Conservation (phyloP, 352 stramenopile genomes). For the Labyrinthula sp. region DNA sequence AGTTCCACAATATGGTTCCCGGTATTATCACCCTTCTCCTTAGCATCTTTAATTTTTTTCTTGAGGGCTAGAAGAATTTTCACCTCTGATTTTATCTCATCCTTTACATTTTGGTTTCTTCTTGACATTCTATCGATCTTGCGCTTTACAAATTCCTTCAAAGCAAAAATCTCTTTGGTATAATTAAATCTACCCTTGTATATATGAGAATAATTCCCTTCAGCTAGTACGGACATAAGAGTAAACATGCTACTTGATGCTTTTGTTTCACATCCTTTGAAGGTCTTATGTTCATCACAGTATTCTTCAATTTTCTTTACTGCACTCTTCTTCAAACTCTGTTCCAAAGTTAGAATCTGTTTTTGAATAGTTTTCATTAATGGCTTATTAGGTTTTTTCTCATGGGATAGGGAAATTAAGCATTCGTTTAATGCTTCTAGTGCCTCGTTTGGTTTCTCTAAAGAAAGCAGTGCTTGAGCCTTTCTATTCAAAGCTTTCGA, state of each 20-base stretch:
- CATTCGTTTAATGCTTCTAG: slow-evolving; percentile 15
- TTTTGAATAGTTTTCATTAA: slow-evolving; percentile 1
- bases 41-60: no score
- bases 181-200: slow-evolving; percentile 2
- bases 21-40: no score
- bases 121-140: slow-evolving; percentile 21
- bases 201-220: slow-evolving; percentile 23
- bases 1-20: slow-evolving; percentile 19
- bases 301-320: slow-evolving; percentile 14
- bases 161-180: slow-evolving; percentile 14
- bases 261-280: slow-evolving; percentile 25
- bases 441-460: slow-evolving; percentile 13
- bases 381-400: slow-evolving; percentile 13
- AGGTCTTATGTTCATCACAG: slow-evolving; percentile 5
- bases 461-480: slow-evolving; percentile 5
- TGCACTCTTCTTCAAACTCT: slow-evolving; percentile 5
- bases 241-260: slow-evolving; percentile 18
- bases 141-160: slow-evolving; percentile 16
- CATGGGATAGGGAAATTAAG: no score
- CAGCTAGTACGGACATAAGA: slow-evolving; percentile 5
- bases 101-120: slow-evolving; percentile 11
- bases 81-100: slow-evolving; percentile 22
- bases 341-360: not conserved
- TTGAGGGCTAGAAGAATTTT: slow-evolving; percentile 1
- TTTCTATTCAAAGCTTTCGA: not conserved